A percentile compares a stretch with the other conserved stretches of the same genome.
phyloP scores from a whole-genome alignment of 176 grass and related monocot species.

The sorghum (Sorghum bicolor) region DNA sequence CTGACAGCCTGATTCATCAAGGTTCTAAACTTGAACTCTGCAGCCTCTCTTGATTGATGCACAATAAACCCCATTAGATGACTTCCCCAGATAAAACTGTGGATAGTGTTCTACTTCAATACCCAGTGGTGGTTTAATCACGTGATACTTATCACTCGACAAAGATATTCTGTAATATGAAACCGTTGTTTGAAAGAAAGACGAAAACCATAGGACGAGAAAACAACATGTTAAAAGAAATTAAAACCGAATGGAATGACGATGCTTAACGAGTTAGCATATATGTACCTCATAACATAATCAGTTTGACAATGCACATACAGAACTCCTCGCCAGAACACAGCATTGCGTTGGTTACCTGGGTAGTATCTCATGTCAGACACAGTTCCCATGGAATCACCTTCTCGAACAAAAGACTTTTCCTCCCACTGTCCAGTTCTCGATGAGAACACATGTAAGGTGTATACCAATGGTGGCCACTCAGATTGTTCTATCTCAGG shows the following conservation, averaged over 20 bases:
- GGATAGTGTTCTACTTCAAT: too few relatives aligned
- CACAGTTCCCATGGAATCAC: not conserved
- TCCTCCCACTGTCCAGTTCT: not conserved
- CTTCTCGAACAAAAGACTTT: not conserved
- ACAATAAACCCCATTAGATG: not conserved
- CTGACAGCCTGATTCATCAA: not conserved
- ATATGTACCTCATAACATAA: too few relatives aligned
- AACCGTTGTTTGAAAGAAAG: too few relatives aligned
- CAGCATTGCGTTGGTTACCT: not conserved
- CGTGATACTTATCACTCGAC: not conserved
- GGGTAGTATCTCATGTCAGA: not conserved
- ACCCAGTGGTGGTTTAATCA: not conserved
- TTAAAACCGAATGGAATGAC: too few relatives aligned
- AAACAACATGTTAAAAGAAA: not conserved
- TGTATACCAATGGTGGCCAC: not conserved
- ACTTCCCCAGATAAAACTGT: not conserved
- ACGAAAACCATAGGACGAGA: too few relatives aligned
- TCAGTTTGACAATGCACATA: not conserved
- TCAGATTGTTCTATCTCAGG: not conserved
- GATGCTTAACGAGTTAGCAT: too few relatives aligned
- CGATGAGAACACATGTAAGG: not conserved
- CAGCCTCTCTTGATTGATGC: not conserved
- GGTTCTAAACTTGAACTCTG: not conserved
- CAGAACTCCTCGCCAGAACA: not conserved
- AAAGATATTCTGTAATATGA: not conserved